Evolutionary conservation across 257 asterid genomes (phyloP), one percentile per base, ranked within the genome.

Genomic region (Linderniella brevidens): DNA sequence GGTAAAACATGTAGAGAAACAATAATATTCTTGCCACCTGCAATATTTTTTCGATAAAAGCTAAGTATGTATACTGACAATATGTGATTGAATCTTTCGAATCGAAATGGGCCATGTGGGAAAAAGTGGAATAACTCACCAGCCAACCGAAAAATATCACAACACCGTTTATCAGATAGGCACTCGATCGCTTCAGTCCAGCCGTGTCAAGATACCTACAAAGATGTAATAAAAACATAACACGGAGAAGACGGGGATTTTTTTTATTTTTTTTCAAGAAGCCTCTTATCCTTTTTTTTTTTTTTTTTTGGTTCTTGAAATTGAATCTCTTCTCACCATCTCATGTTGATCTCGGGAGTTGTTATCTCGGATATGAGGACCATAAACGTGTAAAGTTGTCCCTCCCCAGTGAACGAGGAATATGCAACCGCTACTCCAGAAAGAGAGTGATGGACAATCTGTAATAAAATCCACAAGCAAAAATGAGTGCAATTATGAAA

Each of bases 351-450:
- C 74, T 63, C 92, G 35, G 97, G 97, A 48, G 97, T 87, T 35
- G 97, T 87, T 48, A 76, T 66, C 77, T 87, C 95, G 32, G 97
- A 87, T 69, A 87, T 80, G 50, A 87, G 86, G 58, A 87, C 93
- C 97, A 87, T 87, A 73, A 80, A 83, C 9, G 97, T 87, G 76
- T 87, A 87, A 55, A 87, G 86, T 70, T 87, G 97, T 43, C 97
- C 97, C 73, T 87, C 95, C 64, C 93, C 93, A 15, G 79, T 71
- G 45, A 66, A 73, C 86, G 76, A 76, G 66, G 95, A 69, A 72
- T 83, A 87, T 46, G 90, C 88, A 5, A 87, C 97, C 50, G 97
- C 92, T 48, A 73, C 62, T 67, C 73, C 93, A 9, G 97, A 83
- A 61, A 87, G 81, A 42, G 93, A 70, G 73, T 87, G 97, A 72